Base-by-base conservation (phyloP, 192 early-diverging fungal species). In the Glomus cerebriforme region DNA sequence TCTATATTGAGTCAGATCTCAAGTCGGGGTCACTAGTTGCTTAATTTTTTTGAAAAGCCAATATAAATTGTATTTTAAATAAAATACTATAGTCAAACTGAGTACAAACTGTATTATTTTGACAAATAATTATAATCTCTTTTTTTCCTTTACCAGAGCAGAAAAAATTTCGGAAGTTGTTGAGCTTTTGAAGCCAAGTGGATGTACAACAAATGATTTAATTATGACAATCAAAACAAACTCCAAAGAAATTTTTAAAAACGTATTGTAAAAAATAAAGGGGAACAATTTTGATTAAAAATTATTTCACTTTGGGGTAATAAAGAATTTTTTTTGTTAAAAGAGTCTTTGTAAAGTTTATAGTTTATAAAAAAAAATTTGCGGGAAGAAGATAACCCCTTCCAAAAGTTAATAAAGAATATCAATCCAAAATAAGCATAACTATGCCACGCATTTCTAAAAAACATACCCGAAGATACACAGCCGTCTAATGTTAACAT, bases 21-120 rank as follows among this genome's bases (percentile, higher is more conserved):
- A 31, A n/a, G 63, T 65, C 63, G 29, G 63, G 63, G 63, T 65
- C 29, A 31, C 63, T 13, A 31, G 27, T 65, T 65, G 63, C 63
- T 65, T 65, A 31, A 65, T 32, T 31, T 65, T 65, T 64, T n/a
- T n/a, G n/a, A 27, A 31, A 64, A 65, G 19, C 24, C 27, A 65
- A 24, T 31, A 63, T 63, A 63, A 63, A 27, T 63, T 27, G 15
- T 27, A 27, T 12, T 27, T 8, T 63, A 27, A 65, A 65, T 13
- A 65, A 12, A 19, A 65, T 31, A 65, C n/a, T n/a, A 32, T 27
- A 62, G 26, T 26, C 60, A 64, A 62, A 54, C 17, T 3, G 49
- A 54, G 49, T 54, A 54, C 49, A 54, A 54, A 54, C 49, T 65
- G 31, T 17, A 17, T 6, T 31, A 65, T n/a, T 27, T 6, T 64